Evolutionary conservation across 2,329 filamentous ascomycete genomes (phyloP).

Genomic region (Diplodia sapinea): DNA sequence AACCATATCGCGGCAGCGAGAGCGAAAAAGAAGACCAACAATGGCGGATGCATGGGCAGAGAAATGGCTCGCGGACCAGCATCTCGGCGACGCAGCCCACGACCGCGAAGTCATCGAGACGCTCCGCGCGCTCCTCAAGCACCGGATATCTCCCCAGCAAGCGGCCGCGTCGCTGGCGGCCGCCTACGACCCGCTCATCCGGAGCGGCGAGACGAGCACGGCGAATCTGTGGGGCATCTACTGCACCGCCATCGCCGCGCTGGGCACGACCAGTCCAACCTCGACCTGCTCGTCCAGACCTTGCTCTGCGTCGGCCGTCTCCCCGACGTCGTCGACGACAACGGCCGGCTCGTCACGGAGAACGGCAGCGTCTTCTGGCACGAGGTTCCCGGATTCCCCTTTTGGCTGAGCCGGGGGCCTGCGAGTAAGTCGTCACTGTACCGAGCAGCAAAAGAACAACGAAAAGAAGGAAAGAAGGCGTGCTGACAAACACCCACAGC

Average conservation of each 20-base stretch:
- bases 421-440: not conserved
- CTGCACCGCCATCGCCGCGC: not conserved
- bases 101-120: not conserved
- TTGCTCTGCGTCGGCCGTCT: not conserved
- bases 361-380: not conserved
- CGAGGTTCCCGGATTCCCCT: not conserved
- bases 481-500: no score
- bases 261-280: not conserved
- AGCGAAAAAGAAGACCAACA: not conserved
- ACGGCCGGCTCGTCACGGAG: not conserved
- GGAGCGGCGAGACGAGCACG: not conserved
- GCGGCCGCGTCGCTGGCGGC: not conserved
- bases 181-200: not conserved
- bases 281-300: not conserved
- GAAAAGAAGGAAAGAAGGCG: not conserved
- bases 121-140: not conserved
- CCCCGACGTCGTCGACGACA: not conserved
- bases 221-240: not conserved
- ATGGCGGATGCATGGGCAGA: not conserved
- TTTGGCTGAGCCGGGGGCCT: not conserved
- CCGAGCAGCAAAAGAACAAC: rapidly evolving
- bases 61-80: not conserved
- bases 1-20: not conserved
- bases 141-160: not conserved
- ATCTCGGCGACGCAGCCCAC: not conserved